phyloP scores from a whole-genome alignment of 768 basidiomycete species.

The Trametopsis cervina region DNA sequence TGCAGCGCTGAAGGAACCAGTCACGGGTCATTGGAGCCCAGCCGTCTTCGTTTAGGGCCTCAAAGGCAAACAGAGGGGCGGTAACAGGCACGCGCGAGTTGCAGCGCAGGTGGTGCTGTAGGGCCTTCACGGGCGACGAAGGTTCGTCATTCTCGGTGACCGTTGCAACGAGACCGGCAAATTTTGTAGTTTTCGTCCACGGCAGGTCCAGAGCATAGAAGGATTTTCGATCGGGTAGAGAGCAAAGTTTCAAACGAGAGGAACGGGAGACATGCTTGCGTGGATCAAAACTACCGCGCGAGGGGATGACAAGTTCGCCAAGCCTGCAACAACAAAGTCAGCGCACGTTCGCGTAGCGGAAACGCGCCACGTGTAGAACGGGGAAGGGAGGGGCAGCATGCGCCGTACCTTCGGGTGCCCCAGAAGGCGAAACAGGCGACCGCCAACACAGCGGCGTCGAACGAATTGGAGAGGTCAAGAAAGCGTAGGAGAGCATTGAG shows the following conservation, averaged over 20 bases:
- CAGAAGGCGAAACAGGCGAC: conserved; percentile 29
- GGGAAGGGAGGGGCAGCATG: too few relatives aligned
- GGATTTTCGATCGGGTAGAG: background rate
- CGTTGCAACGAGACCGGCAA: conserved; percentile 20
- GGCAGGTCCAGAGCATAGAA: conserved; percentile 29
- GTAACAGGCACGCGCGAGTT: background rate
- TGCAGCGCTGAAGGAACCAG: conserved; percentile 1
- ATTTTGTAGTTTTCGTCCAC: conserved; percentile 28
- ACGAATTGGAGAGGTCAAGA: conserved; percentile 21
- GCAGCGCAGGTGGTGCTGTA: background rate
- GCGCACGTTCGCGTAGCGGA: too few relatives aligned
- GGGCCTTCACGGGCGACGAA: background rate
- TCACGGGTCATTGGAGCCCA: conserved; percentile 4
- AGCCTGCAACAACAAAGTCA: too few relatives aligned
- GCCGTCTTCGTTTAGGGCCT: background rate
- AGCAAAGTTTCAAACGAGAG: background rate
- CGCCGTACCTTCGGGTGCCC: conserved; percentile 26
- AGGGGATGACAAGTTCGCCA: conserved; percentile 10
- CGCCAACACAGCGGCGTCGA: conserved; percentile 31
- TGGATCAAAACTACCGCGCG: background rate
- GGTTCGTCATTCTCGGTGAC: conserved; percentile 16
- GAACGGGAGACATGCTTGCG: background rate
- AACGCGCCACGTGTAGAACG: too few relatives aligned
- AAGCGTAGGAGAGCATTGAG: conserved; percentile 17
- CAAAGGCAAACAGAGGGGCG: background rate